Percentiles rank a stretch among this genome's conserved stretches.
Evolutionary conservation across 192 early-diverging fungal species (phyloP).

Genomic region (Lobulomyces angularis): DNA sequence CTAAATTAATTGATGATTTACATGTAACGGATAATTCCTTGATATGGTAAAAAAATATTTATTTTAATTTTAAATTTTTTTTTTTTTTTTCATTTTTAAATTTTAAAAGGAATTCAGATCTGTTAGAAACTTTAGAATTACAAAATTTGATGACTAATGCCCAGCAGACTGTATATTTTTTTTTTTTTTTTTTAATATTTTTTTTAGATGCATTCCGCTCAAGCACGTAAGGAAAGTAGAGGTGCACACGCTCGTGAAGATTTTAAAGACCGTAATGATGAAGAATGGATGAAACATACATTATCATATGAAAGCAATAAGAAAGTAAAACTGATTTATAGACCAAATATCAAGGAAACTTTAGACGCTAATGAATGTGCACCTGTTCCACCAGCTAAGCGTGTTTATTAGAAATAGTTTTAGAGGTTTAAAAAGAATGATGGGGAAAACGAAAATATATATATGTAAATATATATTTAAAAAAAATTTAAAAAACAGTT

Average conservation of each 20-base stretch:
- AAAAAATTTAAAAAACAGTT: no score
- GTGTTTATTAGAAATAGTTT: slow-evolving; percentile 89
- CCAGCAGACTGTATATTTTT: slow-evolving; percentile 78
- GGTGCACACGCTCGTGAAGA: slow-evolving; percentile 98
- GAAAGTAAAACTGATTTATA: slow-evolving; percentile 68
- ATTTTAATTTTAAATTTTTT: slow-evolving; percentile 3
- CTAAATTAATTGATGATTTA: slow-evolving; percentile 63
- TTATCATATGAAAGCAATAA: slow-evolving; percentile 77
- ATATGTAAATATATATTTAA: no score
- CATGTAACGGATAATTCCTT: slow-evolving; percentile 80
- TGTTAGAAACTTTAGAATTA: slow-evolving; percentile 91
- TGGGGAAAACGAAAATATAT: no score
- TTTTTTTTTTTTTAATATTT: no score
- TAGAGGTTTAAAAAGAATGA: no score
- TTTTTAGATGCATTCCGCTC: slow-evolving; percentile 65
- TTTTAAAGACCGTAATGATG: slow-evolving; percentile 73
- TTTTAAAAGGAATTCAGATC: slow-evolving; percentile 67
- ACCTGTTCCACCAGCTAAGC: slow-evolving; percentile 74
- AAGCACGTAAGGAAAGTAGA: slow-evolving; percentile 89
- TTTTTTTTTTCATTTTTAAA: slow-evolving; percentile 2
- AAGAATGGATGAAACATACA: slow-evolving; percentile 98
- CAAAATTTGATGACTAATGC: slow-evolving; percentile 95
- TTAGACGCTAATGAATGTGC: slow-evolving; percentile 90
- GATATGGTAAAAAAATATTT: slow-evolving; percentile 58
- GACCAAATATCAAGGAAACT: slow-evolving; percentile 64